These are phyloP conservation scores for Fusarium sp. DNA, from an alignment of 2,329 filamentous ascomycete genomes.

Conservation along the genomic window DNA sequence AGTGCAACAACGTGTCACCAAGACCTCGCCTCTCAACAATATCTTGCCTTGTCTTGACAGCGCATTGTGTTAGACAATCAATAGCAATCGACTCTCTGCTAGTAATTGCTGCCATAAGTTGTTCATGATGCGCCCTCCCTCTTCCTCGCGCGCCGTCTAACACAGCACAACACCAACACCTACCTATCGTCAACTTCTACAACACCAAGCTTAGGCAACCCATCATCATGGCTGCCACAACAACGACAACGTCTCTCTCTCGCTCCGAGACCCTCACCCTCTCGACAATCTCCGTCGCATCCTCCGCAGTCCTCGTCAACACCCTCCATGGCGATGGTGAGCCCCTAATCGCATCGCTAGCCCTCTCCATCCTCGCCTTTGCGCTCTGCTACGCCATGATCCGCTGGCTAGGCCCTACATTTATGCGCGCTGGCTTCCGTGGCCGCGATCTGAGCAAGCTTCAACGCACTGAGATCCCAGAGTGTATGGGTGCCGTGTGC, in stretches of 20 bases:
- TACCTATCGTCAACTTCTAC: not conserved
- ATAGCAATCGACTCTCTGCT: not conserved
- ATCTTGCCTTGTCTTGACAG: not conserved
- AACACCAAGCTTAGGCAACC: conserved; percentile 17
- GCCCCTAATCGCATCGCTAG: conserved; percentile 87
- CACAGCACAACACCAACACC: not conserved
- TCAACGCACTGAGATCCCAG: conserved; percentile 82
- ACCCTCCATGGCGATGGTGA: conserved; percentile 88
- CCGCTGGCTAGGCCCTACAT: conserved; percentile 90
- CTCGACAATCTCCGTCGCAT: conserved; percentile 75
- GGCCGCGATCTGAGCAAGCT: conserved; percentile 86
- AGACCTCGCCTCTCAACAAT: conserved; percentile 20
- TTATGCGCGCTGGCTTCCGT: conserved; percentile 89
- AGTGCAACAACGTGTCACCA: conserved; percentile 45
- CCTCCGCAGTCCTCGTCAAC: conserved; percentile 80
- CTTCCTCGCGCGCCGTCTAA: conserved; percentile 11
- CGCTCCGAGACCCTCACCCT: conserved; percentile 67
- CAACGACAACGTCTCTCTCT: conserved; percentile 59
- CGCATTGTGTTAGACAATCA: conserved; percentile 1
- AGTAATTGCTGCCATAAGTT: not conserved
- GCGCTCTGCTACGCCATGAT: conserved; percentile 86
- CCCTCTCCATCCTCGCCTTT: conserved; percentile 88
- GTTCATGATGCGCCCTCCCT: conserved; percentile 36
- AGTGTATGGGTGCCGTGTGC: conserved; percentile 95
- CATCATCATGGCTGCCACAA: conserved; percentile 48